phyloP scores from a whole-genome alignment of 108 stramenopile species.

The Seminavis robusta region DNA sequence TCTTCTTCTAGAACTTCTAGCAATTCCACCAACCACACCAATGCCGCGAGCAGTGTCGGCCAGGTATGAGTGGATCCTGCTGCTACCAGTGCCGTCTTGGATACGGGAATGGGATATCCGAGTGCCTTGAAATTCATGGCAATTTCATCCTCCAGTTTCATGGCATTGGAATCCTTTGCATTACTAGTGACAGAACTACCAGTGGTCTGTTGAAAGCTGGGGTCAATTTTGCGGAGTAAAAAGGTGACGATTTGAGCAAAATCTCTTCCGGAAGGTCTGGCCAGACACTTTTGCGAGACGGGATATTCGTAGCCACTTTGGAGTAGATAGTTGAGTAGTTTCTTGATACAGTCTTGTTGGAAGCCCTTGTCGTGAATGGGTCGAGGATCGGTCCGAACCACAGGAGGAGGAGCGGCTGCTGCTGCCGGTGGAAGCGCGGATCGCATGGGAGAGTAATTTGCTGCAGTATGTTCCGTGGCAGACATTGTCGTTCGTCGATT shows the following conservation, averaged over 20 bases:
- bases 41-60: conserved; percentile 93
- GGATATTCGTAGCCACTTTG: conserved; percentile 67
- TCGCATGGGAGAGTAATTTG: too few species aligned
- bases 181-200: too few species aligned
- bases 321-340: conserved; percentile 70
- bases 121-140: conserved; percentile 84
- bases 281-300: conserved; percentile 71
- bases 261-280: conserved; percentile 90
- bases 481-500: too few species aligned
- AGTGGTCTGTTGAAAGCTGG: conserved; percentile 62
- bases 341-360: conserved; percentile 60
- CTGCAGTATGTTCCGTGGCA: too few species aligned
- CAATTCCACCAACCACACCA: conserved; percentile 93
- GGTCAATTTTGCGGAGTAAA: conserved; percentile 84
- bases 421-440: conserved; percentile 11
- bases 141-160: conserved; percentile 96
- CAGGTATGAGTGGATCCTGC: conserved; percentile 99
- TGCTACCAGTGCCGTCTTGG: conserved; percentile 90
- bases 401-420: conserved; percentile 2
- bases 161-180: too few species aligned
- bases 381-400: conserved; percentile 50
- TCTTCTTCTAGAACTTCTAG: conserved; percentile 40
- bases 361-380: conserved; percentile 71
- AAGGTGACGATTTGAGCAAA: conserved; percentile 94
- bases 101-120: conserved; percentile 92